Evolutionary conservation across 1,284 basidiomycete species (phyloP).

Genomic region (Rhodotorula sp.): DNA sequence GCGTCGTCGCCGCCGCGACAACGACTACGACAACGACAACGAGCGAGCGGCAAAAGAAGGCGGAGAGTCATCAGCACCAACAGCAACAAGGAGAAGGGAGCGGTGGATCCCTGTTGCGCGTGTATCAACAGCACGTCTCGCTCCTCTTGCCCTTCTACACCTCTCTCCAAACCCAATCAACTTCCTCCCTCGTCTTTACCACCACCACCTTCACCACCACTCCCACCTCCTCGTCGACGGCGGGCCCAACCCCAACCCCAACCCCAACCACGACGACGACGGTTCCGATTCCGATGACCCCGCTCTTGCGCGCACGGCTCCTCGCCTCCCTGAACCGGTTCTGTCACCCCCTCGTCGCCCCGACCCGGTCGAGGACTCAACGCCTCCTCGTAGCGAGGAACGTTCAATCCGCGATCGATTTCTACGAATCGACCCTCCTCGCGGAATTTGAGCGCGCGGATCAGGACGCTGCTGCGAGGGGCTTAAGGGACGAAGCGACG

Average conservation of each 20-base stretch:
- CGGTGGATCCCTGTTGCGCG: constrained; percentile 10
- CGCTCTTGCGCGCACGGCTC: constrained; percentile 43
- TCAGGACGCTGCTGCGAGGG: constrained; percentile 63
- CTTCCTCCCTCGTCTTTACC: constrained; percentile 46
- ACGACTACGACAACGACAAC: too few species aligned
- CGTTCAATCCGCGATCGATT: constrained; percentile 74
- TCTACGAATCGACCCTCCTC: constrained; percentile 80
- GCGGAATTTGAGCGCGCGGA: constrained; percentile 71
- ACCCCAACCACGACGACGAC: too few species aligned
- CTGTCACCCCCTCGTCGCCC: constrained; percentile 63
- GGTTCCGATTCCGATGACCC: too few species aligned
- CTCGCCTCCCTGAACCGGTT: constrained; percentile 71
- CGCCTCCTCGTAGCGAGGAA: constrained; percentile 56
- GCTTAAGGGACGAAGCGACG: constrained; percentile 61
- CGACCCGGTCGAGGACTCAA: constrained; percentile 63
- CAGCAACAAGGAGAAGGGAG: background rate
- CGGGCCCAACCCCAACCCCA: too few species aligned
- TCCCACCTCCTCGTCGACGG: constrained; percentile 1
- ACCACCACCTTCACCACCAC: constrained; percentile 4
- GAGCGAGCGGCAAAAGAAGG: too few species aligned
- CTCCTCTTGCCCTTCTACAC: constrained; percentile 44
- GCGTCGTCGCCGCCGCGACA: background rate
- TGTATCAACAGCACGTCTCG: constrained; percentile 39
- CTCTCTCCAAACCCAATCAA: constrained; percentile 44
- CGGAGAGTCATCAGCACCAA: too few species aligned